Evolutionary conservation across 2,329 filamentous ascomycete genomes (phyloP).

Genomic region (Chaetomium sp.): DNA sequence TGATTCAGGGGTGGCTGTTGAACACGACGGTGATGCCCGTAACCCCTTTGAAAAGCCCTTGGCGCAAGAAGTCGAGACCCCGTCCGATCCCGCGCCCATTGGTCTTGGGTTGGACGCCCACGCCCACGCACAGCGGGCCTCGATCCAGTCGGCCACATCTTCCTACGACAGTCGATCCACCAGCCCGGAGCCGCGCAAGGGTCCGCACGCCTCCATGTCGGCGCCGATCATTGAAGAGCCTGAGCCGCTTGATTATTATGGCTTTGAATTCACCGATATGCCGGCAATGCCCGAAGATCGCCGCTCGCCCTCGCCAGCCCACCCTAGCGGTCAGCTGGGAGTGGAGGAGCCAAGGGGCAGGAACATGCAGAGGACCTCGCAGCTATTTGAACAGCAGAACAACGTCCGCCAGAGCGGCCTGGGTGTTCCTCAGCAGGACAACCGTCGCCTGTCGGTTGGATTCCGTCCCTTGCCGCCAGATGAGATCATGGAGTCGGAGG

Average conservation of each 20-base stretch:
- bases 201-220: constrained; percentile 6
- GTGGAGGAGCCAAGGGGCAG: constrained; percentile 33
- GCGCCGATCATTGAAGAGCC: constrained; percentile 29
- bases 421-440: constrained; percentile 48
- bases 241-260: constrained; percentile 27
- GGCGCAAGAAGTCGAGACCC: constrained; percentile 15
- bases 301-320: constrained; percentile 15
- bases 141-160: constrained; percentile 16
- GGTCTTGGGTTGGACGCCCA: constrained; percentile 19
- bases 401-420: constrained; percentile 33
- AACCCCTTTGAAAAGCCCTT: constrained; percentile 19
- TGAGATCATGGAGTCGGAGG: constrained; percentile 71
- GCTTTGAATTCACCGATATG: constrained; percentile 26
- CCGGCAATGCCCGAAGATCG: constrained; percentile 11
- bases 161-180: constrained; percentile 11
- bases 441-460: constrained; percentile 58
- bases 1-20: constrained; percentile 18
- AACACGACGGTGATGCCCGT: constrained; percentile 8
- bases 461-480: constrained; percentile 84
- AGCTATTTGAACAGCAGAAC: constrained; percentile 26
- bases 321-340: constrained; percentile 21
- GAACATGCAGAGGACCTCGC: constrained; percentile 27
- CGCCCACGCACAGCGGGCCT: constrained; percentile 14
- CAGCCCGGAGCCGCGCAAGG: constrained; percentile 9
- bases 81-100: constrained; percentile 9